A percentile compares a stretch with the other conserved stretches of the same genome.
Evolutionary conservation across 1,284 basidiomycete genomes (phyloP).

Genomic region (Flammula alnicola): DNA sequence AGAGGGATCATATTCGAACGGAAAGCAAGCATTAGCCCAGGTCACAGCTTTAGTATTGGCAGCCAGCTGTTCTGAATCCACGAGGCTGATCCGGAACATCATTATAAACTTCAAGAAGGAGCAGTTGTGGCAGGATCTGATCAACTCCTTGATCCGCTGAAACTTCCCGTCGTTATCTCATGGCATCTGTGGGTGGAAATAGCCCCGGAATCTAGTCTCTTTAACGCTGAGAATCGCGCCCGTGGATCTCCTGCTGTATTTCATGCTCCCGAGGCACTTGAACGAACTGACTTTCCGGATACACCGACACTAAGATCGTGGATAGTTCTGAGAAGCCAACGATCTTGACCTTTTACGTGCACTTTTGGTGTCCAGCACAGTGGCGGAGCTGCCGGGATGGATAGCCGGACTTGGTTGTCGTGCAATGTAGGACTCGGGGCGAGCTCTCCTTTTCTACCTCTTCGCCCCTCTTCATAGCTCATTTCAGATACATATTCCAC

Average conservation of each 20-base stretch:
- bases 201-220: background rate
- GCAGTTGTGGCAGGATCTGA: conserved; percentile 1
- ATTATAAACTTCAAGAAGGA: background rate
- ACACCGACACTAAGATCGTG: background rate
- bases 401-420: background rate
- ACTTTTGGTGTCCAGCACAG: background rate
- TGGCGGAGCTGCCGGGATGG: background rate
- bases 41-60: background rate
- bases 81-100: conserved; percentile 1
- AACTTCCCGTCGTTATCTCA: conserved; percentile 1
- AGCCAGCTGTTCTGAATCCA: background rate
- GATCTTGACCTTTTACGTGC: background rate
- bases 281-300: conserved; percentile 7
- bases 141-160: conserved; percentile 7
- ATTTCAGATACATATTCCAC: background rate
- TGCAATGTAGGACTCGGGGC: background rate
- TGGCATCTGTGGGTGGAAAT: conserved; percentile 1
- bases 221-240: conserved; percentile 1
- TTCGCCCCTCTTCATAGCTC: no score
- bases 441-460: background rate
- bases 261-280: conserved; percentile 3
- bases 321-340: background rate
- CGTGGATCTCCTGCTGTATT: conserved; percentile 3
- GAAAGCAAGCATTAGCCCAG: no score
- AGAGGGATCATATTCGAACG: background rate